Evolutionary conservation across 495 filamentous ascomycete species (phyloP).

Genomic region (Tuber magnatum): DNA sequence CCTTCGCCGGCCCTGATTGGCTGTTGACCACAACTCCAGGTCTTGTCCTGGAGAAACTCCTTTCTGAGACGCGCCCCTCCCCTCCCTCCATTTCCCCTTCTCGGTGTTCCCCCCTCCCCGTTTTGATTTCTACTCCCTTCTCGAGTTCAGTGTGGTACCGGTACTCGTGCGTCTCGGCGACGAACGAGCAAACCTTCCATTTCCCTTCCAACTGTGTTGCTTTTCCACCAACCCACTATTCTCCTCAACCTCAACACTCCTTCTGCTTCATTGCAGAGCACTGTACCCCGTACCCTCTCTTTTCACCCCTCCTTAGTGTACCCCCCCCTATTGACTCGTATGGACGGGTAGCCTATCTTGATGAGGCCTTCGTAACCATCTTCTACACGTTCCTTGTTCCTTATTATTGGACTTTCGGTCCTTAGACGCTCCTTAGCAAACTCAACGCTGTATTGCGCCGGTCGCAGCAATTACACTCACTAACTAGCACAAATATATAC

Average conservation of each 20-base stretch:
- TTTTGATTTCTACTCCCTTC: not conserved
- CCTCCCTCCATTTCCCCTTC: not conserved
- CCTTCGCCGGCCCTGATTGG: not conserved
- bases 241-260: not conserved
- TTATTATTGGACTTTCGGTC: slow-evolving; percentile 25
- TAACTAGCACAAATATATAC: slow-evolving; percentile 17
- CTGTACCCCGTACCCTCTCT: not conserved
- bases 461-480: slow-evolving; percentile 25
- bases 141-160: not conserved
- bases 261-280: slow-evolving; percentile 3
- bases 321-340: not conserved
- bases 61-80: not conserved
- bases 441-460: slow-evolving; percentile 27
- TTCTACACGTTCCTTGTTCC: slow-evolving; percentile 31
- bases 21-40: not conserved
- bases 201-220: not conserved
- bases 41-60: not conserved
- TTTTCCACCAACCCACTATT: not conserved
- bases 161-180: not conserved
- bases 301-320: not conserved
- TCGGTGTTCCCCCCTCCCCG: not conserved
- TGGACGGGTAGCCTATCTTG: slow-evolving; percentile 1
- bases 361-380: slow-evolving; percentile 31
- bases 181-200: not conserved
- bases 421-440: slow-evolving; percentile 29